Percentiles rank a stretch among this genome's conserved stretches.
Conservation (phyloP, 305 asterid species). For the Petunia hybrid region DNA sequence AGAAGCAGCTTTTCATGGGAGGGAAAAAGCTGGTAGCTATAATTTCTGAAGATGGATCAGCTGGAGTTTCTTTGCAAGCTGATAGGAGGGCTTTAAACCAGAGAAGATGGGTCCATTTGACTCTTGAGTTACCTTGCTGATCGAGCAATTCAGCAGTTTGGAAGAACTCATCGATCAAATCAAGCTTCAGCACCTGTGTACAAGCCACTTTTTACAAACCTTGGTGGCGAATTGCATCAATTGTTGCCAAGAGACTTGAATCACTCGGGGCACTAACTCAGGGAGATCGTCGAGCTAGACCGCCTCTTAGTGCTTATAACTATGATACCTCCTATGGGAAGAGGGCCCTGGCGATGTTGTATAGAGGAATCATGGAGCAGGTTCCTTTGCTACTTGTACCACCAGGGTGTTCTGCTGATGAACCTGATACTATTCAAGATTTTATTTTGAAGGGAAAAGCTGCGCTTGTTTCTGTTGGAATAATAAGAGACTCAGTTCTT, state of each 20-base stretch:
- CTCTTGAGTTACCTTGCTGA: constrained; percentile 98
- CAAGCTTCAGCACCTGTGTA: constrained; percentile 99
- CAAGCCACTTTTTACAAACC: constrained; percentile 91
- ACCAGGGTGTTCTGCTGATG: constrained; percentile 83
- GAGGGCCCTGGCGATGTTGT: constrained; percentile 77
- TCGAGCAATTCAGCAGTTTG: constrained; percentile 98
- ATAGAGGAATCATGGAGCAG: constrained; percentile 89
- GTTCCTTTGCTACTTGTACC: constrained; percentile 80
- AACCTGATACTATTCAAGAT: constrained; percentile 69
- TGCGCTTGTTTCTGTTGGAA: constrained; percentile 94
- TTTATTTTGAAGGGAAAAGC: constrained; percentile 80
- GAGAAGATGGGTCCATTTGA: constrained; percentile 96
- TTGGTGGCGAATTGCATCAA: constrained; percentile 99
- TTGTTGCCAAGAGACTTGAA: constrained; percentile 96
- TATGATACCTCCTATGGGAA: constrained; percentile 93
- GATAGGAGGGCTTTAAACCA: constrained; percentile 97
- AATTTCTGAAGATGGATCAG: constrained; percentile 99
- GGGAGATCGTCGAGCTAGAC: constrained; percentile 99
- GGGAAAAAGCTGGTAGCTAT: constrained; percentile 92
- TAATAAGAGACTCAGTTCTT: constrained; percentile 74
- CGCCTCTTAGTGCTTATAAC: constrained; percentile 90
- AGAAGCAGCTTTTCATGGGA: constrained; percentile 94
- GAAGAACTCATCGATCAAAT: constrained; percentile 98
- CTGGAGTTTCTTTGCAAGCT: constrained; percentile 99
- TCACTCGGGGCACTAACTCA: constrained; percentile 98